Percentiles rank a stretch among this genome's conserved stretches.
Evolutionary conservation across 192 early-diverging fungal species (phyloP).

Genomic region (Dispira simplex): DNA sequence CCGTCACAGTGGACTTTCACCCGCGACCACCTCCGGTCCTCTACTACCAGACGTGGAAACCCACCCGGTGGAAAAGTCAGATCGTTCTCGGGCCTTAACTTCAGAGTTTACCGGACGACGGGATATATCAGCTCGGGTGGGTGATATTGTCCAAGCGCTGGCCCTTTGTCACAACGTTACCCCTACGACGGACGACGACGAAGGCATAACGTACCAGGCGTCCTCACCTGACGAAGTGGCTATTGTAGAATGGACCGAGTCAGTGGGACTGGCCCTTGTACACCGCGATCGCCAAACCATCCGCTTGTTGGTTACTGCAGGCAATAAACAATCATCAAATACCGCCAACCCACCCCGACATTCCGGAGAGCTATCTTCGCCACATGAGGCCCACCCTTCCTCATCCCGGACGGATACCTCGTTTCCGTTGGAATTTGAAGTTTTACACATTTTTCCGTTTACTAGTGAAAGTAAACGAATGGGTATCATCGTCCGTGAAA

Average conservation of each 20-base stretch:
- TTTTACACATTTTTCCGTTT: slow-evolving; percentile 94
- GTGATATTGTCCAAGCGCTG: slow-evolving; percentile 77
- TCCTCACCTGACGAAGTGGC: slow-evolving; percentile 95
- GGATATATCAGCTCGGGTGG: slow-evolving; percentile 70
- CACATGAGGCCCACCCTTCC: background rate
- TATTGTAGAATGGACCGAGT: slow-evolving; percentile 83
- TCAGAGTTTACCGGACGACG: slow-evolving; percentile 38
- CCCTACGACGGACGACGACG: slow-evolving; percentile 20
- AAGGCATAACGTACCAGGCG: slow-evolving; percentile 67
- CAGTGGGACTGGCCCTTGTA: slow-evolving; percentile 68
- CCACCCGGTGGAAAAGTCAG: background rate
- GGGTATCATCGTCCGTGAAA: slow-evolving; percentile 78
- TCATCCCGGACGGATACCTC: background rate
- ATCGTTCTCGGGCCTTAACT: background rate
- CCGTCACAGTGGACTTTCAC: background rate
- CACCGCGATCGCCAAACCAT: slow-evolving; percentile 59
- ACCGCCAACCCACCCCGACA: background rate
- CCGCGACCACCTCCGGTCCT: background rate
- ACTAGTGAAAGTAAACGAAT: slow-evolving; percentile 96
- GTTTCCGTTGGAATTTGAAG: slow-evolving; percentile 39
- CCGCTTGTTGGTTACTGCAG: slow-evolving; percentile 34
- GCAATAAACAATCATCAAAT: background rate
- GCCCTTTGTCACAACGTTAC: slow-evolving; percentile 86
- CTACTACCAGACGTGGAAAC: background rate
- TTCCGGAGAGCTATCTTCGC: background rate